These are phyloP conservation scores for Capillidium rhysosporum DNA, from an alignment of 371 early-diverging fungal genomes.

Conservation along the genomic window DNA sequence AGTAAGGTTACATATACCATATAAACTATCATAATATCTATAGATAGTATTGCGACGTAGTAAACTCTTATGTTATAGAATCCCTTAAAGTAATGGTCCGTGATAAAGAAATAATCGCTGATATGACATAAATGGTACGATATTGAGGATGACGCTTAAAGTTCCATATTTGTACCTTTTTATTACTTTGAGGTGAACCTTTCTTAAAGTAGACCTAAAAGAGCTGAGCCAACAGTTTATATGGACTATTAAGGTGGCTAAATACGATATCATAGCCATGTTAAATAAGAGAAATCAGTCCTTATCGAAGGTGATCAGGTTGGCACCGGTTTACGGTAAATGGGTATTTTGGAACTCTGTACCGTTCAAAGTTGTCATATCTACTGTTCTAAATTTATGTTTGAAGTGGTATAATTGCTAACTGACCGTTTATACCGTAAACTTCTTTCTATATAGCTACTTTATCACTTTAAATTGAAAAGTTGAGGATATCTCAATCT, in stretches of 20 bases:
- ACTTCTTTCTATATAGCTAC: too few relatives aligned
- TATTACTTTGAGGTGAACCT: too few relatives aligned
- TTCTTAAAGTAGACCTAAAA: not conserved
- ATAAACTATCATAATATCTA: not conserved
- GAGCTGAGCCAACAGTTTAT: not conserved
- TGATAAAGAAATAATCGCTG: not conserved
- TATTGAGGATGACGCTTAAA: not conserved
- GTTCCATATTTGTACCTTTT: not conserved
- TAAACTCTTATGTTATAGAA: not conserved
- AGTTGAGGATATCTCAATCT: too few relatives aligned
- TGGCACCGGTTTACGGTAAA: too few relatives aligned
- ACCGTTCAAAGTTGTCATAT: too few relatives aligned
- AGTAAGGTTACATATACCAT: not conserved
- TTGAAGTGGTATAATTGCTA: too few relatives aligned
- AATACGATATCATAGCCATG: slow-evolving; percentile 5
- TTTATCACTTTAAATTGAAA: too few relatives aligned
- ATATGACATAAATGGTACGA: slow-evolving; percentile 1
- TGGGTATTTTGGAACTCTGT: too few relatives aligned
- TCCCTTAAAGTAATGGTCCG: slow-evolving; percentile 1
- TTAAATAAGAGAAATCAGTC: not conserved
- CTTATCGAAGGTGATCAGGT: not conserved
- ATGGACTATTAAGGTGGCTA: slow-evolving; percentile 4
- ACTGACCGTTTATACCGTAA: too few relatives aligned
- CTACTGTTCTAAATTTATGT: too few relatives aligned
- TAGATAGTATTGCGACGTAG: not conserved